phyloP scores from a whole-genome alignment of 164 flowering plant genomes.

The Malania oleifera region DNA sequence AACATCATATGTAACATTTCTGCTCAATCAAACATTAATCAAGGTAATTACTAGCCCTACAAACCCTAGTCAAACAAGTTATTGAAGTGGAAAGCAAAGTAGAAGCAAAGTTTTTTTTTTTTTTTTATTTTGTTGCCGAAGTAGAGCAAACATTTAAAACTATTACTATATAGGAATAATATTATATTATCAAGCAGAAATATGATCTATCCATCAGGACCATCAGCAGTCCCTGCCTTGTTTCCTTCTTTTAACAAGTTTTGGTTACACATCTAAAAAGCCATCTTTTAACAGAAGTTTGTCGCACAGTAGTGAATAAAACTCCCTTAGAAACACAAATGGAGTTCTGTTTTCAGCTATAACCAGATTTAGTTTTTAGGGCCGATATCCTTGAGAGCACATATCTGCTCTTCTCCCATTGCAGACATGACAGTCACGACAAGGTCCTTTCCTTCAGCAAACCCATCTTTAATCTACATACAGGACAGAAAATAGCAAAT shows the following conservation, averaged over 20 bases:
- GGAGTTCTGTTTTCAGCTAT: constrained; percentile 6
- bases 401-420: constrained; percentile 59
- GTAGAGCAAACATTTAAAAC: neutral
- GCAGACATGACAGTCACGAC: constrained; percentile 56
- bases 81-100: too few relatives aligned
- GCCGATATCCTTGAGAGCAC: constrained; percentile 58
- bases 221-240: too few relatives aligned
- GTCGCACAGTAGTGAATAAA: constrained; percentile 9
- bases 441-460: constrained; percentile 58
- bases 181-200: neutral
- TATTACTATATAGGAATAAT: neutral
- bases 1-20: too few relatives aligned
- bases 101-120: too few relatives aligned
- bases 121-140: neutral
- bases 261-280: constrained; percentile 1
- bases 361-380: constrained; percentile 31
- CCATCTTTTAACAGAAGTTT: neutral
- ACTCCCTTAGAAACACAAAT: constrained; percentile 1
- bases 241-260: too few relatives aligned
- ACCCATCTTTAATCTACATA: constrained; percentile 31
- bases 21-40: too few relatives aligned
- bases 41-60: too few relatives aligned
- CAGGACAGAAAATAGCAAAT: neutral
- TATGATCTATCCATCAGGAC: constrained; percentile 1
- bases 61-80: too few relatives aligned